Percentiles rank a stretch among this genome's conserved stretches.
Evolutionary conservation across 225 moss, liverwort and hornwort species (phyloP).

Genomic region (Rhytidiadelphus loreus): DNA sequence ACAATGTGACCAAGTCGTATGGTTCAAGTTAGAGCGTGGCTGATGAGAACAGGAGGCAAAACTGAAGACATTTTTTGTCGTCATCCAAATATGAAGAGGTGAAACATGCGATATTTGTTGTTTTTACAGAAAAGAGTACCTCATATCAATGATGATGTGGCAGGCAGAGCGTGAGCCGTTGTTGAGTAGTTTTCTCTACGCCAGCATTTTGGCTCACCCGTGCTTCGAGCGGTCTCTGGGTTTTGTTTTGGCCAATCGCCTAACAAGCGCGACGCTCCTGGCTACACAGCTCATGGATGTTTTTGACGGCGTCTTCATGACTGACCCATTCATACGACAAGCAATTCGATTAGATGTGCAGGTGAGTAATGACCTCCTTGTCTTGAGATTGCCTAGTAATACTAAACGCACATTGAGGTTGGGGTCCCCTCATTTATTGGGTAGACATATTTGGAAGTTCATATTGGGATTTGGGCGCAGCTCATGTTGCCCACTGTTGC

Average conservation of each 20-base stretch:
- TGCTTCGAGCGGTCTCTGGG: constrained; percentile 94
- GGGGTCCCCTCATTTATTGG: neutral
- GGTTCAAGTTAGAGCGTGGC: neutral
- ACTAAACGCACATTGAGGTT: neutral
- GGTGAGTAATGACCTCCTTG: constrained; percentile 14
- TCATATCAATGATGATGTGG: constrained; percentile 3
- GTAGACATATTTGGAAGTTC: neutral
- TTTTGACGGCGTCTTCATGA: constrained; percentile 78
- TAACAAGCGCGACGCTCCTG: constrained; percentile 82
- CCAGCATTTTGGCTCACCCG: constrained; percentile 82
- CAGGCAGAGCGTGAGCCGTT: constrained; percentile 95
- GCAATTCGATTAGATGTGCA: constrained; percentile 91
- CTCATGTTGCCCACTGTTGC: neutral
- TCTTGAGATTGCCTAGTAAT: neutral
- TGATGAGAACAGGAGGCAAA: neutral
- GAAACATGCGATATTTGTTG: neutral
- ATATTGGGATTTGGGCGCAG: neutral
- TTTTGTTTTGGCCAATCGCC: constrained; percentile 85
- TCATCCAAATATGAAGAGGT: neutral
- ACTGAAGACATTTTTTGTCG: neutral
- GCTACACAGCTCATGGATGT: constrained; percentile 90
- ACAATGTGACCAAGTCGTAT: neutral
- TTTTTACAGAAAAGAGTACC: neutral
- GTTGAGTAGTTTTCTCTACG: constrained; percentile 90
- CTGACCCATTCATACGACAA: constrained; percentile 58